phyloP scores from a whole-genome alignment of 1,284 basidiomycete genomes.

The Exobasidium cylindrosporum region DNA sequence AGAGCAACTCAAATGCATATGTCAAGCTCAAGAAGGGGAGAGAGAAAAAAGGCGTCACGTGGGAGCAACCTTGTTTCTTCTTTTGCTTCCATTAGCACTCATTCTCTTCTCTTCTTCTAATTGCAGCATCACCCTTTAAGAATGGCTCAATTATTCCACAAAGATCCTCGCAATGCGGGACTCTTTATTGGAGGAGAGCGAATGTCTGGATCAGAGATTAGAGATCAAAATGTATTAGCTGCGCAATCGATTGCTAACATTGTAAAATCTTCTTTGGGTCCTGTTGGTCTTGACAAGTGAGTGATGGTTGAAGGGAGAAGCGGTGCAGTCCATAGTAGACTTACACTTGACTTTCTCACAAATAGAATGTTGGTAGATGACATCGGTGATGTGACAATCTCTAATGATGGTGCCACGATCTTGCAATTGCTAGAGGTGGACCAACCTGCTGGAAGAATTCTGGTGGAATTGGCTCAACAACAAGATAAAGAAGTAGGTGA shows the following conservation, averaged over 20 bases:
- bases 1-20: too few relatives aligned
- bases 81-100: too few relatives aligned
- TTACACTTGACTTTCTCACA: too few relatives aligned
- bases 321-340: too few relatives aligned
- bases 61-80: too few relatives aligned
- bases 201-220: constrained; percentile 88
- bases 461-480: constrained; percentile 97
- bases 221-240: constrained; percentile 88
- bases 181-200: constrained; percentile 86
- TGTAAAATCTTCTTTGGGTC: constrained; percentile 92
- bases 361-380: constrained; percentile 83
- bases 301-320: constrained; percentile 11
- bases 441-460: constrained; percentile 88
- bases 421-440: constrained; percentile 84
- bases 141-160: constrained; percentile 54
- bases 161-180: constrained; percentile 52
- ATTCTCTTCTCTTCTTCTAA: background rate
- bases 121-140: background rate
- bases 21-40: too few relatives aligned
- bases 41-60: too few relatives aligned
- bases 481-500: constrained; percentile 99
- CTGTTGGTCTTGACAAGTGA: constrained; percentile 64
- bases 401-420: constrained; percentile 98
- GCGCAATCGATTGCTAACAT: constrained; percentile 96
- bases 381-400: constrained; percentile 99